Percentiles rank a stretch among this genome's conserved stretches.
phyloP scores from a whole-genome alignment of 2,329 filamentous ascomycete species.

The Chaetomium sp. region DNA sequence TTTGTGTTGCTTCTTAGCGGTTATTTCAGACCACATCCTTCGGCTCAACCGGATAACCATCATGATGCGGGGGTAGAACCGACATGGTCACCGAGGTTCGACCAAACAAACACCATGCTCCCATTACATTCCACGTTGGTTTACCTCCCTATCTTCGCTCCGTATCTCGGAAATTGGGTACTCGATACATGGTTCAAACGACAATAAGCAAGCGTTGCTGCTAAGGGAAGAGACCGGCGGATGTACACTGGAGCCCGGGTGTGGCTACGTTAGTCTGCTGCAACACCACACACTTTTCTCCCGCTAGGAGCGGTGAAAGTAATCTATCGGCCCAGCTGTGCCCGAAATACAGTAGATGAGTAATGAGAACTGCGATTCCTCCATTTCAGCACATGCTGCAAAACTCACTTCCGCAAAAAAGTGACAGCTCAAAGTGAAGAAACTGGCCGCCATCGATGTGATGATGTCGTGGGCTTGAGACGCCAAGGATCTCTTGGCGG shows the following conservation, averaged over 20 bases:
- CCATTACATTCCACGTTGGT: neutral
- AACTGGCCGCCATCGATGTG: slow-evolving; percentile 8
- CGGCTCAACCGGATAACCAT: neutral
- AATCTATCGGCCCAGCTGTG: slow-evolving; percentile 3
- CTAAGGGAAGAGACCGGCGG: neutral
- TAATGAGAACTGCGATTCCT: neutral
- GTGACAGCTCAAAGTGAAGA: slow-evolving; percentile 1
- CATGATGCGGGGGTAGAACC: neutral
- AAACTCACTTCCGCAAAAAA: neutral
- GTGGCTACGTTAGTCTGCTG: slow-evolving; percentile 17
- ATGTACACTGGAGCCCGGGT: neutral
- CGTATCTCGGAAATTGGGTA: neutral
- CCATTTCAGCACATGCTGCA: slow-evolving; percentile 1
- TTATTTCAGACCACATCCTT: neutral
- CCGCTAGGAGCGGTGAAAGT: slow-evolving; percentile 33
- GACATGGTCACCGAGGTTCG: neutral
- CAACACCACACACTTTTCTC: slow-evolving; percentile 22
- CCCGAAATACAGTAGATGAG: neutral
- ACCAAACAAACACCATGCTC: neutral
- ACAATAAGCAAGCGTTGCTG: neutral
- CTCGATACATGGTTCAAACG: neutral
- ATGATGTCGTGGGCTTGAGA: slow-evolving; percentile 18
- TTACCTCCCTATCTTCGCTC: neutral
- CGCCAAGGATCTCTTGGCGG: slow-evolving; percentile 27
- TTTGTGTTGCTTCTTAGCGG: neutral